These are phyloP conservation scores for Sporisorium sorghi DNA, from an alignment of 1,284 basidiomycete genomes.

Conservation along the genomic window DNA sequence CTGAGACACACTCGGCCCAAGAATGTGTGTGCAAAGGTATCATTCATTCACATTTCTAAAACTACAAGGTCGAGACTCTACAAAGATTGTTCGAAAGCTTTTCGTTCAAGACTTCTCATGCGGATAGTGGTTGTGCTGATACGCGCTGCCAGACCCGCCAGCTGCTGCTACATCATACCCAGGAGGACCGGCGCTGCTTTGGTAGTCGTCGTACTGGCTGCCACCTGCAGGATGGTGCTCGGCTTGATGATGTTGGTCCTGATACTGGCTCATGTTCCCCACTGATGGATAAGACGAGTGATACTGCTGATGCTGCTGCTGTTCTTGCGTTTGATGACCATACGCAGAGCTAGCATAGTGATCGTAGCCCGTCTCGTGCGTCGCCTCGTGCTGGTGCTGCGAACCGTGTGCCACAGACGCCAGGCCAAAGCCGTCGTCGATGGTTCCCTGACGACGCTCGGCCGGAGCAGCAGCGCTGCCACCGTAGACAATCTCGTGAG, in stretches of 20 bases:
- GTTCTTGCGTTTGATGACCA: constrained; percentile 21
- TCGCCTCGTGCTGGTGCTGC: constrained; percentile 12
- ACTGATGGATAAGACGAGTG: constrained; percentile 18
- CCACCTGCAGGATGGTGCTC: constrained; percentile 8
- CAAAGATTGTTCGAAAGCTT: background rate
- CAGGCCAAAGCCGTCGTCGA: constrained; percentile 58
- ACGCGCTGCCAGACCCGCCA: constrained; percentile 8
- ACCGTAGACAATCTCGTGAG: constrained; percentile 31
- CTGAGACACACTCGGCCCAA: too few species aligned
- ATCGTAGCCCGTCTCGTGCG: constrained; percentile 35
- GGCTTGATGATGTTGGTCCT: constrained; percentile 2
- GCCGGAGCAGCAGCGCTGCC: constrained; percentile 9
- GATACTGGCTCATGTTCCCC: constrained; percentile 14
- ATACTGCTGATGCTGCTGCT: constrained; percentile 27
- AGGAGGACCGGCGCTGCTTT: constrained; percentile 33
- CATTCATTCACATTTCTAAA: background rate
- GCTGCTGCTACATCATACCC: constrained; percentile 35
- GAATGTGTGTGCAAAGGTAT: background rate
- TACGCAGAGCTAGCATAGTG: constrained; percentile 41
- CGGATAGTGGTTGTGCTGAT: constrained; percentile 39
- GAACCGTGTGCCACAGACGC: constrained; percentile 33
- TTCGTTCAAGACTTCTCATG: constrained; percentile 26
- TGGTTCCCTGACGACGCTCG: constrained; percentile 34
- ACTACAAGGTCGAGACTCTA: background rate
- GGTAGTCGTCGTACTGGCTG: constrained; percentile 41